These are phyloP conservation scores for Lophium mytilinum DNA, from an alignment of 495 filamentous ascomycete species.

Conservation along the genomic window DNA sequence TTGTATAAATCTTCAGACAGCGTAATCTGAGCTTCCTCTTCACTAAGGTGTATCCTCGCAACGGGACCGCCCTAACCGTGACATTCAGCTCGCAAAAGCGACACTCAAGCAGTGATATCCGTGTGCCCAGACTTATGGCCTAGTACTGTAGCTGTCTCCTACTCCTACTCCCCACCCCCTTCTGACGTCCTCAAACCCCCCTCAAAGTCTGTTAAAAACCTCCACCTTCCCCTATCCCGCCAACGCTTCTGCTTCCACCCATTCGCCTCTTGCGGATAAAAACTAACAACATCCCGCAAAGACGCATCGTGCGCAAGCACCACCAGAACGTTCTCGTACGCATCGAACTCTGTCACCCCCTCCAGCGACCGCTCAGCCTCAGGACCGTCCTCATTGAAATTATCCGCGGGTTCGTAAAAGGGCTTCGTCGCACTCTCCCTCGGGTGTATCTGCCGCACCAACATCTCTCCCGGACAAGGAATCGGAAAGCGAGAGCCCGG, in stretches of 20 bases:
- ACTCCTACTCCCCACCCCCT: background rate
- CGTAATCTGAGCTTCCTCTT: too few species aligned
- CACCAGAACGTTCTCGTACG: background rate
- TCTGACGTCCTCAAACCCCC: background rate
- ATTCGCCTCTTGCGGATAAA: background rate
- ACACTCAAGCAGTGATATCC: too few species aligned
- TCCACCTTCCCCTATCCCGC: background rate
- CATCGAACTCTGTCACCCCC: background rate
- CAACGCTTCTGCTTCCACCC: background rate
- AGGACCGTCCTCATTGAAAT: background rate
- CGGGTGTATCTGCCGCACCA: slow-evolving; percentile 27
- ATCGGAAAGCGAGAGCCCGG: too few species aligned
- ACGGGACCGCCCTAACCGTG: too few species aligned
- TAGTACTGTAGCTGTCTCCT: too few species aligned
- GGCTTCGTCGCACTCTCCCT: slow-evolving; percentile 21
- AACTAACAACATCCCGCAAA: background rate
- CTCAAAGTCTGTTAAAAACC: background rate
- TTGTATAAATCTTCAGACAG: too few species aligned
- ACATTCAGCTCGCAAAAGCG: too few species aligned
- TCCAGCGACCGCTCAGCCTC: background rate
- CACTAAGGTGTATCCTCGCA: too few species aligned
- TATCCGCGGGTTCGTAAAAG: slow-evolving; percentile 30
- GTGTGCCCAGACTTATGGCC: too few species aligned
- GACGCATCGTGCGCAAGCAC: background rate
- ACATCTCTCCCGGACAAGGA: slow-evolving; percentile 36